Conservation (phyloP, 176 grass and related monocot genomes). For the Zea luxurians region DNA sequence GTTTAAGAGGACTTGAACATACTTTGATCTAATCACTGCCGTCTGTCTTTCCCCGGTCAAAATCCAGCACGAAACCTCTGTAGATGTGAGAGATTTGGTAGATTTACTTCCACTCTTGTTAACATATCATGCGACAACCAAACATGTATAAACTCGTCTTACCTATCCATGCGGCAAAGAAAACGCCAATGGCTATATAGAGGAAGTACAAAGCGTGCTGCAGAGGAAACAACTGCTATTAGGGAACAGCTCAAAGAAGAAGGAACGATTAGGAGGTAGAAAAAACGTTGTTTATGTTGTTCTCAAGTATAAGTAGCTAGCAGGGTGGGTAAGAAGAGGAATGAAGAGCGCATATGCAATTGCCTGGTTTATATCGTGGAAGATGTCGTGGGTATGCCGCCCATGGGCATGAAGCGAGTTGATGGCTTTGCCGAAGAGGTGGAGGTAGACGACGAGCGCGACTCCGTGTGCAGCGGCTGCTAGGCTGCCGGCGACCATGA, state of each 20-base stretch:
- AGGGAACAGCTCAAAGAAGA: neutral
- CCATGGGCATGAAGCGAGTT: slow-evolving; percentile 70
- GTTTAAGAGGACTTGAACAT: slow-evolving; percentile 89
- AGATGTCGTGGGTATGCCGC: slow-evolving; percentile 44
- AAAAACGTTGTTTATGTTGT: neutral
- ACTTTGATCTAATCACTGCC: slow-evolving; percentile 90
- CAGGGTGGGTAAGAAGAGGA: neutral
- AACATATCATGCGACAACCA: neutral
- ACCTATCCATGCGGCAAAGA: slow-evolving; percentile 98
- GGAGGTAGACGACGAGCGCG: slow-evolving; percentile 92
- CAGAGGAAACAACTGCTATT: slow-evolving; percentile 20
- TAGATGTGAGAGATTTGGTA: slow-evolving; percentile 38
- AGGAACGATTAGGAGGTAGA: neutral
- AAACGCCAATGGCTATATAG: slow-evolving; percentile 88
- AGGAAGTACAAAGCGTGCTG: slow-evolving; percentile 91
- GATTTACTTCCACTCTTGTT: slow-evolving; percentile 1
- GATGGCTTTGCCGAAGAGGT: slow-evolving; percentile 84
- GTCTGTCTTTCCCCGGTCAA: slow-evolving; percentile 98
- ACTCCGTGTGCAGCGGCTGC: slow-evolving; percentile 84
- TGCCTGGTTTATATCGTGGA: slow-evolving; percentile 65
- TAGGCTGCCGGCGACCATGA: slow-evolving; percentile 67
- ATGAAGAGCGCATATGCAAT: neutral
- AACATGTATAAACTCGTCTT: slow-evolving; percentile 1
- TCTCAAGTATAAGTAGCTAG: neutral
- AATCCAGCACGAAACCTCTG: slow-evolving; percentile 99